phyloP scores from a whole-genome alignment of 1,139 yeast species.

The Blastobotrys ciferrii region DNA sequence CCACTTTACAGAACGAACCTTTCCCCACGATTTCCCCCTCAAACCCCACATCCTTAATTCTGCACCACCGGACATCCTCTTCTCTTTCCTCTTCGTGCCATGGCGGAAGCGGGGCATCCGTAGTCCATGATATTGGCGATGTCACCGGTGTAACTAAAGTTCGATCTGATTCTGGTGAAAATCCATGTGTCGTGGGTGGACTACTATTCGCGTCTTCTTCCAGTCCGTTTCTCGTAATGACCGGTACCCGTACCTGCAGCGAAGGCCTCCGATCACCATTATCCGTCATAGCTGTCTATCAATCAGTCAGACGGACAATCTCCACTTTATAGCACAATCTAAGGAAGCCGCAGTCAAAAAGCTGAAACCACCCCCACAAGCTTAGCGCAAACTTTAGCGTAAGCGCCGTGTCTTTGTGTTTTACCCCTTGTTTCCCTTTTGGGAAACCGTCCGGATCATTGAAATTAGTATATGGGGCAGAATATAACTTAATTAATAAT shows the following conservation, averaged over 20 bases:
- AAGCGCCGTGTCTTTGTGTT: no score
- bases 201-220: neutral
- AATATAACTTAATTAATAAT: no score
- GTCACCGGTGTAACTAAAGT: conserved; percentile 5
- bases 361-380: no score
- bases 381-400: no score
- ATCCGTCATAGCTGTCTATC: no score
- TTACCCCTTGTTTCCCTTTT: no score
- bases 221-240: neutral
- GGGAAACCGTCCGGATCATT: no score
- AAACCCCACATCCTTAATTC: neutral
- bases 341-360: neutral
- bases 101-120: neutral
- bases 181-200: neutral
- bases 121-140: neutral
- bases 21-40: conserved; percentile 18
- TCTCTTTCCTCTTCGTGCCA: neutral
- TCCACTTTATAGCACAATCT: neutral
- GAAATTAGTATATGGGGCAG: no score
- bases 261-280: neutral
- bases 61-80: conserved; percentile 3
- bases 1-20: conserved; percentile 24
- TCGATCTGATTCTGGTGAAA: neutral
- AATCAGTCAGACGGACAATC: no score
- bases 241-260: no score